A percentile compares a stretch with the other conserved stretches of the same genome.
phyloP scores from a whole-genome alignment of 2,329 filamentous ascomycete genomes.

The Podosphaera fusca region DNA sequence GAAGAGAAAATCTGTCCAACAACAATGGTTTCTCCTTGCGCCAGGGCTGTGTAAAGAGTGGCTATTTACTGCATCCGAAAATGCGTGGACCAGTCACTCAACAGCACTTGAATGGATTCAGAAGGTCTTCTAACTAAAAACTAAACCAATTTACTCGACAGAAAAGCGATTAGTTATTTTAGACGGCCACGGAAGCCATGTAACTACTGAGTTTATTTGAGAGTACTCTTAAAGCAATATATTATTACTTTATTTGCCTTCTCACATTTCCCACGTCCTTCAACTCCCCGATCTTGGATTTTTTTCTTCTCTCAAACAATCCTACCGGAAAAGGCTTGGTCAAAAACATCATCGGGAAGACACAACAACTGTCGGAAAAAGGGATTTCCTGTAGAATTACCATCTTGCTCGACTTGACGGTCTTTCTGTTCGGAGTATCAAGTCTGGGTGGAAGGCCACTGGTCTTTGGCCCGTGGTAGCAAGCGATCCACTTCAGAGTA shows the following conservation, averaged over 20 bases:
- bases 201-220: not conserved
- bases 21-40: not conserved
- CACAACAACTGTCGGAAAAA: not conserved
- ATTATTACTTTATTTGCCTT: not conserved
- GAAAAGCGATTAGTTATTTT: not conserved
- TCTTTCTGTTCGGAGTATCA: not conserved
- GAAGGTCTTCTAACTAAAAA: not conserved
- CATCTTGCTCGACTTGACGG: no score
- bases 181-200: not conserved
- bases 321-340: not conserved
- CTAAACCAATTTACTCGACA: not conserved
- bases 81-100: not conserved
- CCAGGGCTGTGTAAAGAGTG: not conserved
- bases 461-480: not conserved
- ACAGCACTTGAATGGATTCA: not conserved
- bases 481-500: not conserved
- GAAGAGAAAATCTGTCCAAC: slow-evolving; percentile 3
- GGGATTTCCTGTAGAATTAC: not conserved
- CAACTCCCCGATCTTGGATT: not conserved
- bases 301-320: not conserved
- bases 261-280: not conserved
- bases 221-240: not conserved
- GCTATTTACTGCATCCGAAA: not conserved
- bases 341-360: not conserved
- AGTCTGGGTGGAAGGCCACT: not conserved